Base-by-base conservation (phyloP, 805 yeast genomes). In the Candida ovalis region DNA sequence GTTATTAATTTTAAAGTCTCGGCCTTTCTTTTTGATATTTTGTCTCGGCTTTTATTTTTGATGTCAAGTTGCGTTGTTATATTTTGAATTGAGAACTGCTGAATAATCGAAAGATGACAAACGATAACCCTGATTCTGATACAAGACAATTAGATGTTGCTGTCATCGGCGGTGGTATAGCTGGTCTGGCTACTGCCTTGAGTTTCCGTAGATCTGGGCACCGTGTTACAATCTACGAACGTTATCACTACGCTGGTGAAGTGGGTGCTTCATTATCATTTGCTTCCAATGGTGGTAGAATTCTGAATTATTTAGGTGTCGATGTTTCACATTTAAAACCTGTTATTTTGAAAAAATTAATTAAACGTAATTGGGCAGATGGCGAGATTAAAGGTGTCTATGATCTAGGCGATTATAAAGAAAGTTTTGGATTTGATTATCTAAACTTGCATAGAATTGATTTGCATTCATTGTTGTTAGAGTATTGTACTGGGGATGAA, bases 221-320 rank as follows among this genome's bases (percentile, higher is more conserved):
- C 46, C 49, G 52, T 7, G 66, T 62, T 10, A 56, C 51, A 23
- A 54, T 63, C 17, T 63, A 56, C 46, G 67, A 63, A 47, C 45
- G 66, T 40, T 62, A 62, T 42, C 62, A 62, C 40, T 63, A 52
- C 35, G 64, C 59, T 7, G 66, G 66, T 9, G 67, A 63, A 47
- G 66, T 63, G 10, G 67, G 67, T 13, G 67, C 66, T 24, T 60
- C 67, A 9, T 51, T 64, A 25, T 59, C 63, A 4, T 60, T 61
- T 53, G 67, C 68, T 35, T 61, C 66, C 13, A 64, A 64, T 43
- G 67, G 67, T 7, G 66, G 67, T 1, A 48, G 52, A 19, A 53
- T 60, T 52, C 47, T 64, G 38, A 54, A 57, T 28, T 66, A 62
- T 27, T 55, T 64, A 59, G 68, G 57, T 1, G 55, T 64, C 7